Base-by-base conservation (phyloP, 208 protist species). In the Leishmania tarentolae region DNA sequence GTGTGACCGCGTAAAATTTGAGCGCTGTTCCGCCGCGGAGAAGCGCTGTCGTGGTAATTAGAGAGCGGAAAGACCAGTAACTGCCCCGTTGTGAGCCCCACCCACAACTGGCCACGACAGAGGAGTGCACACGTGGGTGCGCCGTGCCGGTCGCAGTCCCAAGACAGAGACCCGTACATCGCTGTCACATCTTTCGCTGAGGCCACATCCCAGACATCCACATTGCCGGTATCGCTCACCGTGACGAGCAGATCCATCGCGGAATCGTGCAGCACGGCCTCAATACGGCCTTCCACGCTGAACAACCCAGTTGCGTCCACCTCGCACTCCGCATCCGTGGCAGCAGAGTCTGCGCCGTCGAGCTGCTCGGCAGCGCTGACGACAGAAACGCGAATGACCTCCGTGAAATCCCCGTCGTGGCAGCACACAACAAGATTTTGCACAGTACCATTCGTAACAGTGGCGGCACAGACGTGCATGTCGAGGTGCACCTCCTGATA, bases 171-270 rank as follows among this genome's bases (percentile, higher is more conserved):
- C 28, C 80, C 81, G 82, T 85, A 92, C 56, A 68, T 63, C 31
- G 80, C 56, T 19, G 91, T 92, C 24, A 82, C 87, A 68, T 95
- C 91, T 3, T 37, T 17, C n/a, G 74, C 84, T 3, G 37, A 68
- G 6, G 42, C 76, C 75, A 79, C 79, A 68, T 89, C 87, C 91
- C 91, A 95, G 53, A 93, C 85, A 59, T 95, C 91, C 0, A 95
- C 85, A 76, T 89, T 82, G 40, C 91, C 91, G 42, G 74, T 75
- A n/a, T 83, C 72, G 35, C 85, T 86, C 56, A 94, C 71, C 44
- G 89, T 86, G 13, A 94, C 52, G 44, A 92, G 81, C 21, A 76
- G 57, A 69, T 82, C 69, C 28, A 65, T 24, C 11, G 37, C 63
- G 42, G 77, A 42, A 50, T 90, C 89, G 57, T 88, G 46, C 37